A percentile compares a stretch with the other conserved stretches of the same genome.
Evolutionary conservation across 345 rosid species (phyloP).

Genomic region (Schrenkiella parvula): DNA sequence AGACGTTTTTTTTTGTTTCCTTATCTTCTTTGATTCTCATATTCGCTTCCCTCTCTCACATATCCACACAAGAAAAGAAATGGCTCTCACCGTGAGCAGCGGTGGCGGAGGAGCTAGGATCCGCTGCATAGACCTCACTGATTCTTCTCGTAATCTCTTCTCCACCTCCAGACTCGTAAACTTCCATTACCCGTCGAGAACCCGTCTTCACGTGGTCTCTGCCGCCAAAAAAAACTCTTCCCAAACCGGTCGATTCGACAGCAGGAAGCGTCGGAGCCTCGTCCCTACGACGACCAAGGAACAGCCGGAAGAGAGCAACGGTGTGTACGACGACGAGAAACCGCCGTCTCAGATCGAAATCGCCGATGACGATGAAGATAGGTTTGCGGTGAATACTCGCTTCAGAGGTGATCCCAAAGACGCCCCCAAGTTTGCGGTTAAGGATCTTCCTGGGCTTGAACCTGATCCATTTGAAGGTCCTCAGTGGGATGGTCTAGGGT

Average conservation of each 20-base stretch:
- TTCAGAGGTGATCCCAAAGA: constrained; percentile 23
- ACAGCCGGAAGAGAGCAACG: constrained; percentile 19
- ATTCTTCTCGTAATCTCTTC: neutral
- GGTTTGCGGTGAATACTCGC: constrained; percentile 32
- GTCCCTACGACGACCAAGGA: constrained; percentile 38
- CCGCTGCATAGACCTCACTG: constrained; percentile 33
- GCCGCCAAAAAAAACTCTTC: constrained; percentile 63
- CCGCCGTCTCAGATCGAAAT: constrained; percentile 26
- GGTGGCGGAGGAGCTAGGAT: constrained; percentile 38
- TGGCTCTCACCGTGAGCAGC: constrained; percentile 54
- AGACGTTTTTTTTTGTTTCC: neutral
- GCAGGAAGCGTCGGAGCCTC: constrained; percentile 50
- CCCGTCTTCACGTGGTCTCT: constrained; percentile 41
- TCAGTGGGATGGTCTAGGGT: constrained; percentile 78
- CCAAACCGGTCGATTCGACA: constrained; percentile 66
- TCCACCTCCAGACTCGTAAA: constrained; percentile 24
- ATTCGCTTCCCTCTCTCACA: constrained; percentile 20
- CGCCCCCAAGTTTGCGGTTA: constrained; percentile 32
- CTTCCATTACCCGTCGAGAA: constrained; percentile 22
- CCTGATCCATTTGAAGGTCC: constrained; percentile 80
- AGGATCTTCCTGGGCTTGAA: constrained; percentile 62
- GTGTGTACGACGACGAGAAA: constrained; percentile 1
- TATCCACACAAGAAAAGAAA: constrained; percentile 29
- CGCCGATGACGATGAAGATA: constrained; percentile 22
- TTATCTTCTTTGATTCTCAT: constrained; percentile 25